Evolutionary conservation across 805 yeast species (phyloP), one percentile per base, ranked within the genome.

Genomic region (Metschnikowia orientalis): DNA sequence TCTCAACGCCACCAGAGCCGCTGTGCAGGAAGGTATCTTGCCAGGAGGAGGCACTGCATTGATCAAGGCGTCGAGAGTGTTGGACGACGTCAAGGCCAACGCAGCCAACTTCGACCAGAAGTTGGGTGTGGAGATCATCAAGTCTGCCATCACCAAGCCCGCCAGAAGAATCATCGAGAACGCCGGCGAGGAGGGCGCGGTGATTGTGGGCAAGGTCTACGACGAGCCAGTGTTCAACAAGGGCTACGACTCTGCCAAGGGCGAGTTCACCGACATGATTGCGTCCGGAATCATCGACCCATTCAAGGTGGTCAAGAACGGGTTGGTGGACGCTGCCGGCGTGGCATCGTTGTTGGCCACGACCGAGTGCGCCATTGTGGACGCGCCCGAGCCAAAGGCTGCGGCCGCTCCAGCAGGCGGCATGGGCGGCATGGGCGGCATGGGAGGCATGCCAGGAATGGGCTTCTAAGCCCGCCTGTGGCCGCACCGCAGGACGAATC

Each of bases 21-120:
- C 98, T 47, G 95, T 92, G 45, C 90, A 90, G 68, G 95, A 87
- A 67, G 98, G 98, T 69, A 88, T 92, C 58, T 75, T 92, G 48
- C 98, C 98, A 57, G 98, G 98, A 71, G 98, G 98, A 63, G 98
- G 98, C 69, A 87, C 97, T 48, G 98, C 98, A 38, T 75, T 92
- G 57, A 75, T 87, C 55, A 92, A 92, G 76, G 97, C 97, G 32
- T 76, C 94, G 34, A 73, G 77, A 51, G 62, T 79, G 42, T 74
- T 92, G 53, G 87, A 78, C 45, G 69, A 61, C 14, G 79, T 85
- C 44, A 71, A 78, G 61, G 75, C 84, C 42, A 82, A 72, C 21
- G 69, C 69, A 28, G 57, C 44, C 18, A 92, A 92, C 79, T 92
- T 92, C 56, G 97, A 92, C 71, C 96, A 89, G 69, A 85, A 84